These are phyloP conservation scores for Polygonum maritimum DNA, from an alignment of 148 eudicot genomes.

Conservation along the genomic window DNA sequence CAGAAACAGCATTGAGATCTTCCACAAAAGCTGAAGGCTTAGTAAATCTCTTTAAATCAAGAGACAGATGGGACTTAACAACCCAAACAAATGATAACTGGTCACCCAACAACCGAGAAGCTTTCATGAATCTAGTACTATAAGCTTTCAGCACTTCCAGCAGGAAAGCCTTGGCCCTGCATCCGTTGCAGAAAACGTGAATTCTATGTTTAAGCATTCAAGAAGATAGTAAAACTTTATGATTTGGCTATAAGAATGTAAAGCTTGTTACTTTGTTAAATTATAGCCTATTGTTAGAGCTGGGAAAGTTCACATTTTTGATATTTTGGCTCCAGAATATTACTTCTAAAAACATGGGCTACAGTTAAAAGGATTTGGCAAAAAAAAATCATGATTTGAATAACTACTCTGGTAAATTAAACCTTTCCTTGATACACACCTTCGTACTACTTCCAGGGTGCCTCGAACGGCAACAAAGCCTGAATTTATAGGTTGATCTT, in stretches of 20 bases:
- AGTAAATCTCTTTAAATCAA: constrained; percentile 53
- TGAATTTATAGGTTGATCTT: constrained; percentile 90
- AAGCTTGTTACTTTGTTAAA: neutral
- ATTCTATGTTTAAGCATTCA: neutral
- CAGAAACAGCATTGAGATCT: constrained; percentile 48
- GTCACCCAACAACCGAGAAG: constrained; percentile 97
- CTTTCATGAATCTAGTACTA: constrained; percentile 68
- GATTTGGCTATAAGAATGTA: neutral
- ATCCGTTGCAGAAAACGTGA: neutral
- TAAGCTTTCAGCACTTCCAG: constrained; percentile 66
- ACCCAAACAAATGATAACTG: constrained; percentile 92
- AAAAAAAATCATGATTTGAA: neutral
- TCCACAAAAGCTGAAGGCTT: constrained; percentile 49
- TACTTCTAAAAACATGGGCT: neutral
- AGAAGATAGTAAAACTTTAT: neutral
- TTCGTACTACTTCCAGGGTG: constrained; percentile 59
- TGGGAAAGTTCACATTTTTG: neutral
- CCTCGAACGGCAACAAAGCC: constrained; percentile 95
- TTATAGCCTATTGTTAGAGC: neutral
- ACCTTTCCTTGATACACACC: constrained; percentile 24
- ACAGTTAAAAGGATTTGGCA: neutral
- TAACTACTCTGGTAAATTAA: neutral
- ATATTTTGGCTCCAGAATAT: neutral
- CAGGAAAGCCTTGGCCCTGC: constrained; percentile 73
- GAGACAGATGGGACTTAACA: constrained; percentile 66